Evolutionary conservation across 108 stramenopile species (phyloP), one percentile per base, ranked within the genome.

Genomic region (Aurantiochytrium sp.): DNA sequence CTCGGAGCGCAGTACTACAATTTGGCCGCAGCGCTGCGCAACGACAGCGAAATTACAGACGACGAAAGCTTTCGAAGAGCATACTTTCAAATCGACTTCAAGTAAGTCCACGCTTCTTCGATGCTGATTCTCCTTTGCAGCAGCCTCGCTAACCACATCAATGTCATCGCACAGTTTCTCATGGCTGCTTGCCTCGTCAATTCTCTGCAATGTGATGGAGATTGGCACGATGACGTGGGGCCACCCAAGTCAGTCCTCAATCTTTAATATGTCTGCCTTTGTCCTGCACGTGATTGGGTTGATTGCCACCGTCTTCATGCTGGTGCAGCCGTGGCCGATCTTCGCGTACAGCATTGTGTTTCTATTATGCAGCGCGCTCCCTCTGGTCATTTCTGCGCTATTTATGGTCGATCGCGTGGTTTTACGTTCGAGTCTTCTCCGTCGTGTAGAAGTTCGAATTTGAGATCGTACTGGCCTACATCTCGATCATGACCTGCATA

Each of bases 261-360:
- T 53, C n/a, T 83, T 83, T 35, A 83, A 83, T 23, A 47, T 23
- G 10, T 83, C 49, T 12, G n/a, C 51, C 23, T 18, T 47, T 16
- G 49, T 53, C 12, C n/a, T 83, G 18, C 76, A 83, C 51, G 23
- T 83, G 12, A 28, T 55, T 1, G 76, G 76, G 12, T 16, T 47
- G 18, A 23, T 23, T 21, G 51, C 23, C 18, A 83, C 76, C 19
- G 44, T 53, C 18, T 83, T 45, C 76, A 83, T 83, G 76, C 51
- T 83, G 14, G n/a, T 53, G 45, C 76, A 83, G 76, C 49, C 76
- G n/a, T 83, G 76, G 76, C 76, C 76, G 6, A 83, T 83, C 51
- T 53, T 53, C 19, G 76, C 76, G 51, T 83, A 53, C 51, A 53
- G 49, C 51, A 25, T 53, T 4, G 76, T 83, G 6, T 83, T 83